These are phyloP conservation scores for Penicillium paradoxum DNA, from an alignment of 495 filamentous ascomycete species.

Conservation along the genomic window DNA sequence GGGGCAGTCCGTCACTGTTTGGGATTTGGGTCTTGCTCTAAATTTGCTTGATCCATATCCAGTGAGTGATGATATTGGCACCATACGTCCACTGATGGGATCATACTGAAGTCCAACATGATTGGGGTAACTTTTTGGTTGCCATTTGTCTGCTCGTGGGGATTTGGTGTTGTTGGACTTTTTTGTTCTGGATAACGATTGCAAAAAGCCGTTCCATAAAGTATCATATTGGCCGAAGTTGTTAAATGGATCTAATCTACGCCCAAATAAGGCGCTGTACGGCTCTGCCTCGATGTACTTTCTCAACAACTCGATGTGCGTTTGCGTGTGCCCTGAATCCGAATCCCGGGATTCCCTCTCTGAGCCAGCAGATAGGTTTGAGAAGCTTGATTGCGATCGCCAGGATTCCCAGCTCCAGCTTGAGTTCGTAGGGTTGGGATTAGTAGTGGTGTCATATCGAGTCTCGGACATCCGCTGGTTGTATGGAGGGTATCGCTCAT, in stretches of 20 bases:
- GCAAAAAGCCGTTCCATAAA: conserved; percentile 24
- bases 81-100: conserved; percentile 41
- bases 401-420: conserved; percentile 6
- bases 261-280: conserved; percentile 40
- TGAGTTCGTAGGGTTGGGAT: conserved; percentile 2
- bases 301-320: conserved; percentile 30
- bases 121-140: neutral
- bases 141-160: neutral
- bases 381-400: conserved; percentile 13
- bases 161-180: neutral
- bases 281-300: conserved; percentile 38
- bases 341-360: conserved; percentile 17
- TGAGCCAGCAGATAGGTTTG: conserved; percentile 7
- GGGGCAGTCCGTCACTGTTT: conserved; percentile 11
- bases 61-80: conserved; percentile 11
- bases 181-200: conserved; percentile 22
- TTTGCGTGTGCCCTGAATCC: conserved; percentile 16
- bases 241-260: conserved; percentile 21
- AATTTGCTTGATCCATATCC: neutral
- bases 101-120: conserved; percentile 26
- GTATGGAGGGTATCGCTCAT: conserved; percentile 11
- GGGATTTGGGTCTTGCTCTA: neutral
- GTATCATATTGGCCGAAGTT: conserved; percentile 13
- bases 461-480: conserved; percentile 10
- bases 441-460: conserved; percentile 8